phyloP scores from a whole-genome alignment of 1,284 basidiomycete genomes.

The Ganoderma lucidum region DNA sequence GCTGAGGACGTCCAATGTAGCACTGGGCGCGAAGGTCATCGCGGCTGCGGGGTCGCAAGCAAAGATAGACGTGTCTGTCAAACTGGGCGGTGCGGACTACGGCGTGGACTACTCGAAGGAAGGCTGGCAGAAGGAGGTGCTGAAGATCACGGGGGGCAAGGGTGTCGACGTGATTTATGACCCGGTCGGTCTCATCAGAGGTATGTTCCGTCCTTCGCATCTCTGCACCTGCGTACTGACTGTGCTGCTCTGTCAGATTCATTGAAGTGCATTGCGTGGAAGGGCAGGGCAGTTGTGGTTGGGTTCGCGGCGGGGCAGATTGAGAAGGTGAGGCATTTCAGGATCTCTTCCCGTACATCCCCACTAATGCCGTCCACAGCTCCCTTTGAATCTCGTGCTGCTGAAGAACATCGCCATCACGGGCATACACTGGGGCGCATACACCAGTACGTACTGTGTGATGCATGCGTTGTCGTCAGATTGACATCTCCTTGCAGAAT shows the following conservation, averaged over 20 bases:
- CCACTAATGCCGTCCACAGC: conserved; percentile 47
- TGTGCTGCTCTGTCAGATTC: conserved; percentile 55
- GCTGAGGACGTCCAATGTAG: conserved; percentile 46
- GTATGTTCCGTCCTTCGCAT: conserved; percentile 40
- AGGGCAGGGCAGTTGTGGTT: conserved; percentile 90
- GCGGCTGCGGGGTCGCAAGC: conserved; percentile 76
- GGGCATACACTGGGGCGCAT: conserved; percentile 90
- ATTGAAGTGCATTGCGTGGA: conserved; percentile 94
- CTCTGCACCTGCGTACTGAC: conserved; percentile 14
- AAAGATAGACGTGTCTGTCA: conserved; percentile 75
- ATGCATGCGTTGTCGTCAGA: background rate
- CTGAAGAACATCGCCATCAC: conserved; percentile 87
- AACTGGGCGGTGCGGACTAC: conserved; percentile 76
- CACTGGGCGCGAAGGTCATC: conserved; percentile 81
- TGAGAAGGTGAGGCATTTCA: conserved; percentile 73
- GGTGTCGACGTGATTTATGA: conserved; percentile 93
- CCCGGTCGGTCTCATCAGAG: conserved; percentile 84
- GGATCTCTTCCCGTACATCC: background rate
- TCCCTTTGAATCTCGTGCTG: conserved; percentile 88
- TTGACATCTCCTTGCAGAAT: conserved; percentile 50
- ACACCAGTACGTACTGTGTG: conserved; percentile 57
- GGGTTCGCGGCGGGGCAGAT: conserved; percentile 92
- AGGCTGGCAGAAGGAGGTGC: conserved; percentile 80
- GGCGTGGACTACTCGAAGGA: conserved; percentile 70
- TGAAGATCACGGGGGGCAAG: conserved; percentile 78